Base-by-base conservation (phyloP, 2,329 filamentous ascomycete species). In the Zopfia rhizophila region DNA sequence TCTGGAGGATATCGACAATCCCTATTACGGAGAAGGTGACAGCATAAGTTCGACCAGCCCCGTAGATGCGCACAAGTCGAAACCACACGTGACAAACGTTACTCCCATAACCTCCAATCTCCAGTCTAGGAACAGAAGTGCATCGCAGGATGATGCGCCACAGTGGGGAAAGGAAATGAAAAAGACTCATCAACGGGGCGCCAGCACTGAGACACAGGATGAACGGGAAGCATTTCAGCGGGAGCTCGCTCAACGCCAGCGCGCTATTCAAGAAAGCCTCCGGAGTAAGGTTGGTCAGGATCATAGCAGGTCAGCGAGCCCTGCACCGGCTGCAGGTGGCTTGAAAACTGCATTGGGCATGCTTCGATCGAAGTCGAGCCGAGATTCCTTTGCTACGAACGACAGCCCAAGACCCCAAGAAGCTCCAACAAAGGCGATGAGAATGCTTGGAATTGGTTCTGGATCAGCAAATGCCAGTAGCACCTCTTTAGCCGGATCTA, bases 181-280 rank as follows among this genome's bases (percentile, higher is more conserved):
- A 37, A 72, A 68, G 45, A 69, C 70, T 31, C 80, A 83, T 51
- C 74, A 70, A 18, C 73, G 80, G 27, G 71, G 76, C 44, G 70
- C 70, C 36, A 82, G 79, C 60, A 76, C 74, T 5, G 78, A 78
- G 30, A 80, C 76, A 10, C 74, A 79, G 32, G 75, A 78, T 19
- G 84, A 86, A 39, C 79, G 81, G 4, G 84, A 90, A 39, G 88
- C 90, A 19, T 91, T 92, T 62, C 85, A 87, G 13, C 84, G 80
- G 39, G 87, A 91, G 60, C 79, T 92, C 27, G 88, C 87, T 2
- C 82, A 86, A 53, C 83, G 88, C 12, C 84, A 88, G 42, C 82
- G 83, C 21, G 82, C 86, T 1, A 87, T 92, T 6, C 85, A 89
- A 38, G 88, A 92, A 68, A 87, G 84, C 55, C 74, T 92, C 31